phyloP scores from a whole-genome alignment of 1,284 basidiomycete genomes.

The Stereum hirsutum region DNA sequence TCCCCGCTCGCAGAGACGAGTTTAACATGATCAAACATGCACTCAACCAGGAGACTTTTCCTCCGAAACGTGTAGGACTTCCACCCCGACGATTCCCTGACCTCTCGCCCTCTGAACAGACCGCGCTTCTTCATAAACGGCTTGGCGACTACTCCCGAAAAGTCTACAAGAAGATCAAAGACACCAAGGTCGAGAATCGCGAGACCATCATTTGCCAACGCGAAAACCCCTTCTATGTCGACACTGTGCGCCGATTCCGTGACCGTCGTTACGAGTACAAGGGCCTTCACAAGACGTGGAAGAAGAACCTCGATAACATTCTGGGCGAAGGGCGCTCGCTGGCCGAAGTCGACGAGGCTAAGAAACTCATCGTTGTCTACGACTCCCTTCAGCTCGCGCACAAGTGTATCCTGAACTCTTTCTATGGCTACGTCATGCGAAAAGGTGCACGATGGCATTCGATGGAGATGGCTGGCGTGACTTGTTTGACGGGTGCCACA shows the following conservation, averaged over 20 bases:
- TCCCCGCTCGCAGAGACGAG: constrained; percentile 96
- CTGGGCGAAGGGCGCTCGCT: constrained; percentile 61
- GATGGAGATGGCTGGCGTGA: constrained; percentile 99
- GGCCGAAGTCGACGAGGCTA: constrained; percentile 91
- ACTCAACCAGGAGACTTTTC: constrained; percentile 91
- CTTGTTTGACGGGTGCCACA: constrained; percentile 95
- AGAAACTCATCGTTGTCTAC: constrained; percentile 99
- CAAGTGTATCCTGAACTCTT: constrained; percentile 99
- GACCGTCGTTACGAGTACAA: constrained; percentile 99
- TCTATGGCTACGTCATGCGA: constrained; percentile 99
- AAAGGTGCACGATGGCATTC: constrained; percentile 99
- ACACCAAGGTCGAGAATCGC: constrained; percentile 91
- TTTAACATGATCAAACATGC: constrained; percentile 99
- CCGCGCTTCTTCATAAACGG: constrained; percentile 90
- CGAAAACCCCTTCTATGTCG: constrained; percentile 99
- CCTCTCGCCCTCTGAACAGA: constrained; percentile 82
- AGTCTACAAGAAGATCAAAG: constrained; percentile 99
- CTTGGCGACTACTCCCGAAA: constrained; percentile 98
- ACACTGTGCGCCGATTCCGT: constrained; percentile 95
- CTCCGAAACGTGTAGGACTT: constrained; percentile 67
- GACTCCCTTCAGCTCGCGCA: constrained; percentile 99
- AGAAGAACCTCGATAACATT: constrained; percentile 90
- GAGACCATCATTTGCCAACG: constrained; percentile 96
- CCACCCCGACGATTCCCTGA: constrained; percentile 82
- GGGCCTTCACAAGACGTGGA: constrained; percentile 98